Evolutionary conservation across 371 early-diverging fungal genomes (phyloP).

Genomic region (Lichtheimia corymbifera): DNA sequence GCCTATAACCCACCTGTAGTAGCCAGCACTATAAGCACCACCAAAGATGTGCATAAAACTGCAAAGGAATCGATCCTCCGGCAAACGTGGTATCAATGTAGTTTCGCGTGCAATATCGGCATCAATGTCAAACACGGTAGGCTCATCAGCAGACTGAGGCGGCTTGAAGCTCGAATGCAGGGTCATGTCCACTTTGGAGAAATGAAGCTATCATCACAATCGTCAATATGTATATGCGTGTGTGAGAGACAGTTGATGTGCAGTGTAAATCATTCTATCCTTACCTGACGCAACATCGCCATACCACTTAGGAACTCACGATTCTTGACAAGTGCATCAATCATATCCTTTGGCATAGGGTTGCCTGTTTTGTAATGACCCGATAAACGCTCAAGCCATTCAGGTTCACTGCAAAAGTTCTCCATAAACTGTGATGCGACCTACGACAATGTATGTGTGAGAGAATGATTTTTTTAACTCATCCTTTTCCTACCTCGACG

Average conservation of each 20-base stretch:
- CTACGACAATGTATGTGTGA: conserved; percentile 18
- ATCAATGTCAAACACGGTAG: conserved; percentile 60
- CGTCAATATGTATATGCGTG: no score
- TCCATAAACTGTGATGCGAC: conserved; percentile 77
- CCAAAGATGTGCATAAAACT: conserved; percentile 70
- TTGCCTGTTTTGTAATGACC: conserved; percentile 61
- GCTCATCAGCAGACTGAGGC: conserved; percentile 25
- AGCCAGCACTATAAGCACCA: conserved; percentile 66
- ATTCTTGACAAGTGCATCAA: conserved; percentile 51
- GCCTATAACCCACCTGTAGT: conserved; percentile 49
- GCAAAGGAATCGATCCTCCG: conserved; percentile 63
- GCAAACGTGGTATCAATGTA: conserved; percentile 47
- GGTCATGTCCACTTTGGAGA: conserved; percentile 60
- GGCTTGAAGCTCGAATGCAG: conserved; percentile 57
- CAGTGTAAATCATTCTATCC: not conserved
- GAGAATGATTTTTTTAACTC: no score
- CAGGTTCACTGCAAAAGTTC: conserved; percentile 66
- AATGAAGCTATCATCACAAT: conserved; percentile 44
- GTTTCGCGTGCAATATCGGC: conserved; percentile 55
- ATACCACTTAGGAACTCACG: conserved; percentile 59
- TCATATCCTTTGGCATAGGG: conserved; percentile 65
- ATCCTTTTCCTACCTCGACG: conserved; percentile 30
- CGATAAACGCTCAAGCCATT: conserved; percentile 56
- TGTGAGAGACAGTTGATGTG: not conserved
- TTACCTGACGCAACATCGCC: conserved; percentile 61